Conservation (phyloP, 371 early-diverging fungal species). For the Circinella minor region DNA sequence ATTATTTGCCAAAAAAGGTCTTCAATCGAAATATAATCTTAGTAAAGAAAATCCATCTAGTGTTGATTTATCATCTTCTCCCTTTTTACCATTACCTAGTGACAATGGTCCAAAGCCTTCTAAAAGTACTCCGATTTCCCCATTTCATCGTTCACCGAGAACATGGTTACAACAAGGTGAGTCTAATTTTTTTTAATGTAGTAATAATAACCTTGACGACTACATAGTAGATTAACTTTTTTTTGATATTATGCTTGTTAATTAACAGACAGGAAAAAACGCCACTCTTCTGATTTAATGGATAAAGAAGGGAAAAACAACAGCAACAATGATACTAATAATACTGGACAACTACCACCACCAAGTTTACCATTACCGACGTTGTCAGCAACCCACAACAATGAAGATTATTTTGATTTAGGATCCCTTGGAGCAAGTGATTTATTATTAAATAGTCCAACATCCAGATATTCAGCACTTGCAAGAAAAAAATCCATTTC, state of each 20-base stretch:
- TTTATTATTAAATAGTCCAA: slow-evolving; percentile 8
- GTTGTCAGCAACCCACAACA: slow-evolving; percentile 3
- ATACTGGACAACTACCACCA: slow-evolving; percentile 5
- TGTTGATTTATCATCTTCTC: slow-evolving; percentile 6
- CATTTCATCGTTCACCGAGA: slow-evolving; percentile 17
- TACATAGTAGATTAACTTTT: neutral
- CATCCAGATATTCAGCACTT: slow-evolving; percentile 6
- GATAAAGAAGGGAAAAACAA: slow-evolving; percentile 5
- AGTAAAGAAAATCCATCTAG: slow-evolving; percentile 16
- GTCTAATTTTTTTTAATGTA: neutral
- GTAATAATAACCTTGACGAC: neutral
- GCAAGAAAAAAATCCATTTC: neutral
- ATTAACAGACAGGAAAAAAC: slow-evolving; percentile 17
- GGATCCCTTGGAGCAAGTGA: slow-evolving; percentile 13
- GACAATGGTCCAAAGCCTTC: slow-evolving; percentile 23
- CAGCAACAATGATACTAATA: too few species aligned
- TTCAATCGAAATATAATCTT: slow-evolving; percentile 3
- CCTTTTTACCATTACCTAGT: neutral
- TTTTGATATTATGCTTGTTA: neutral
- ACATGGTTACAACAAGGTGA: slow-evolving; percentile 21
- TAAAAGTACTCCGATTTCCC: slow-evolving; percentile 27
- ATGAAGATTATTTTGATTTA: slow-evolving; percentile 28
- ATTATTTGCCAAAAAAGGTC: slow-evolving; percentile 25
- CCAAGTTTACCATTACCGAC: slow-evolving; percentile 15
- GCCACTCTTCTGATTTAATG: slow-evolving; percentile 19